phyloP scores from a whole-genome alignment of 2,329 filamentous ascomycete species.

The Trichoderma afroharzianum region DNA sequence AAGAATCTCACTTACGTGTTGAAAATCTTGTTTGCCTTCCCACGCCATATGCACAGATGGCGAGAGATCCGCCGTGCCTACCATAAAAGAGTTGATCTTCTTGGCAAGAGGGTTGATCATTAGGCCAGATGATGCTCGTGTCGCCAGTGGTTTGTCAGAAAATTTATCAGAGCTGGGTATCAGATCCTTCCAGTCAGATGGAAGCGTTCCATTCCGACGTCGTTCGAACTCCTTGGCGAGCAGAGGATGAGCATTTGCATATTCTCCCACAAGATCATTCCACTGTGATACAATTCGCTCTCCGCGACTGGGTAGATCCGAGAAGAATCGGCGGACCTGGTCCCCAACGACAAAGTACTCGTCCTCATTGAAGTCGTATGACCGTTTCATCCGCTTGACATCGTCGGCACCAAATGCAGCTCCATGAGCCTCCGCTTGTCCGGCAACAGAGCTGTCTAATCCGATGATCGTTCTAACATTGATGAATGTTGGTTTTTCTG shows the following conservation, averaged over 20 bases:
- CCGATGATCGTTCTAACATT: conserved; percentile 57
- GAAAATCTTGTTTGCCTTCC: conserved; percentile 6
- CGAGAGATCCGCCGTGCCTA: conserved; percentile 3
- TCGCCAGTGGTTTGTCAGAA: neutral
- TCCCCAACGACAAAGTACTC: neutral
- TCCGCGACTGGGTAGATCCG: neutral
- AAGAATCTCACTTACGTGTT: neutral
- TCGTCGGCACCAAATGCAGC: conserved; percentile 53
- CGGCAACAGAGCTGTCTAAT: conserved; percentile 45
- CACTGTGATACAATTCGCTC: neutral
- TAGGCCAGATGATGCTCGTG: neutral
- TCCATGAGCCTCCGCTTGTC: conserved; percentile 54
- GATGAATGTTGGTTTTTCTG: conserved; percentile 53
- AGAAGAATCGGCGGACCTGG: neutral
- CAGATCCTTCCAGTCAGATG: neutral
- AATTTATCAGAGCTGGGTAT: neutral
- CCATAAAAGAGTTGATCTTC: neutral
- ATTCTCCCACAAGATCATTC: neutral
- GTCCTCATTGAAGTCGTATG: conserved; percentile 32
- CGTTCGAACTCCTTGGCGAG: neutral
- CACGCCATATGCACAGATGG: conserved; percentile 5
- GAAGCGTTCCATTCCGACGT: neutral
- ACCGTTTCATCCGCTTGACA: conserved; percentile 39
- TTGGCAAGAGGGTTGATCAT: conserved; percentile 3
- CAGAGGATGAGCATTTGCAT: neutral